Percentiles rank a stretch among this genome's conserved stretches.
These are phyloP conservation scores for Penicillium canescens DNA, from an alignment of 495 filamentous ascomycete species.

Conservation along the genomic window DNA sequence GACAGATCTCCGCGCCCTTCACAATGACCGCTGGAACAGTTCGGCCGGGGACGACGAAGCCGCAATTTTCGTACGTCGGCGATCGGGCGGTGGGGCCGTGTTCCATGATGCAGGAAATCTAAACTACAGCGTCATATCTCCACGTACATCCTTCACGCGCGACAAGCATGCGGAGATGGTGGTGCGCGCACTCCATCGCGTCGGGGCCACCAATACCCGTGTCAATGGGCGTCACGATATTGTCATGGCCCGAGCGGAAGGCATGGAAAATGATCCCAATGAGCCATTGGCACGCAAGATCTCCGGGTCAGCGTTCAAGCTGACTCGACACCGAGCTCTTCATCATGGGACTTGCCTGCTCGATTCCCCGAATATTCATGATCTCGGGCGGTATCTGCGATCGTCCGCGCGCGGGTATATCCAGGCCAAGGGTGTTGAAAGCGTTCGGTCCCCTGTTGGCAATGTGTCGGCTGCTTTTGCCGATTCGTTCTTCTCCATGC, in stretches of 20 bases:
- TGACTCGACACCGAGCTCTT: conserved; percentile 73
- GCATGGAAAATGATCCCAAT: conserved; percentile 4
- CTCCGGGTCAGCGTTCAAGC: conserved; percentile 90
- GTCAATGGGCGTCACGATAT: conserved; percentile 96
- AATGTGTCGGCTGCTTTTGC: conserved; percentile 64
- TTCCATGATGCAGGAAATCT: conserved; percentile 91
- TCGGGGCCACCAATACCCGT: conserved; percentile 49
- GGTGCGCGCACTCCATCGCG: conserved; percentile 64
- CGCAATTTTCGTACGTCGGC: conserved; percentile 73
- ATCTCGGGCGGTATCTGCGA: conserved; percentile 64
- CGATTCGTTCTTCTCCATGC: conserved; percentile 40
- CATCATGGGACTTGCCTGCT: conserved; percentile 93
- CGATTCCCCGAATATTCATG: conserved; percentile 63
- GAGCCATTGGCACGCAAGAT: conserved; percentile 66
- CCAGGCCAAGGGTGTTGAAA: conserved; percentile 85
- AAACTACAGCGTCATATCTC: conserved; percentile 90
- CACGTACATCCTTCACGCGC: conserved; percentile 69
- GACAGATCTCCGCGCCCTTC: conserved; percentile 66
- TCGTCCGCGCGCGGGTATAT: conserved; percentile 75
- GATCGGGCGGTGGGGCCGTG: conserved; percentile 88
- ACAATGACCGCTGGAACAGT: conserved; percentile 30
- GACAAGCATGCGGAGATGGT: conserved; percentile 92
- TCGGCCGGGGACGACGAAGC: conserved; percentile 26
- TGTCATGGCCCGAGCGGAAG: conserved; percentile 54
- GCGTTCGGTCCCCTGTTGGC: conserved; percentile 78